Evolutionary conservation across 2,329 filamentous ascomycete species (phyloP).

Genomic region (Macrophomina phaseolina): DNA sequence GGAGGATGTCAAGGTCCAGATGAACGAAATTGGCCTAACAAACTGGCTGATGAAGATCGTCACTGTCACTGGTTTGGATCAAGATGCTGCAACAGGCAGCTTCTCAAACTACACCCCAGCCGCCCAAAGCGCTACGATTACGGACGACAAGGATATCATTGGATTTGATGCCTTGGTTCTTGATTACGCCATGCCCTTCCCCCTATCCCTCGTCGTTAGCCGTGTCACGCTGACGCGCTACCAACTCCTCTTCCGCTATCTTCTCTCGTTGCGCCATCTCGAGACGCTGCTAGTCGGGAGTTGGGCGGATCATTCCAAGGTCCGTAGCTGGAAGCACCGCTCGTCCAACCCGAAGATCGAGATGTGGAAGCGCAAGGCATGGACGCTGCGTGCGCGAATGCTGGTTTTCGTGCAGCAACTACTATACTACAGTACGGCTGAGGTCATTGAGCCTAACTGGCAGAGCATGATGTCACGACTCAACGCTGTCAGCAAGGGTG

Average conservation of each 20-base stretch:
- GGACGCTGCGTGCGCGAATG: slow-evolving; percentile 92
- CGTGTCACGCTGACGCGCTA: slow-evolving; percentile 97
- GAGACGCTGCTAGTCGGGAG: slow-evolving; percentile 85
- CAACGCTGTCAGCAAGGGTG: slow-evolving; percentile 57
- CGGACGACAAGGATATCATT: slow-evolving; percentile 83
- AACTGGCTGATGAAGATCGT: slow-evolving; percentile 96
- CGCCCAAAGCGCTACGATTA: slow-evolving; percentile 59
- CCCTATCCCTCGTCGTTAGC: slow-evolving; percentile 92
- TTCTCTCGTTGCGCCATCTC: slow-evolving; percentile 85
- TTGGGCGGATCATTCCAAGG: slow-evolving; percentile 89
- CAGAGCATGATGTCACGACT: slow-evolving; percentile 88
- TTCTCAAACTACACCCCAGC: slow-evolving; percentile 75
- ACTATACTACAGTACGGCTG: slow-evolving; percentile 93
- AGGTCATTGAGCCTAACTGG: slow-evolving; percentile 99
- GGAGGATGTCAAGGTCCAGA: slow-evolving; percentile 95
- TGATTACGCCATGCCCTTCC: slow-evolving; percentile 93
- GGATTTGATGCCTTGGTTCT: slow-evolving; percentile 94
- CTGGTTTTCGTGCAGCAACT: slow-evolving; percentile 96
- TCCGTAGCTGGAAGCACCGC: slow-evolving; percentile 80
- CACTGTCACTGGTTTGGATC: slow-evolving; percentile 93
- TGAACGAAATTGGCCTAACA: slow-evolving; percentile 92
- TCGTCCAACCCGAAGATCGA: slow-evolving; percentile 77
- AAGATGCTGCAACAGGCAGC: slow-evolving; percentile 68
- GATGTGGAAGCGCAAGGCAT: slow-evolving; percentile 90
- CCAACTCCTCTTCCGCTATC: slow-evolving; percentile 92